These are phyloP conservation scores for Macrophomina phaseolina DNA, from an alignment of 2,329 filamentous ascomycete genomes.

Conservation along the genomic window DNA sequence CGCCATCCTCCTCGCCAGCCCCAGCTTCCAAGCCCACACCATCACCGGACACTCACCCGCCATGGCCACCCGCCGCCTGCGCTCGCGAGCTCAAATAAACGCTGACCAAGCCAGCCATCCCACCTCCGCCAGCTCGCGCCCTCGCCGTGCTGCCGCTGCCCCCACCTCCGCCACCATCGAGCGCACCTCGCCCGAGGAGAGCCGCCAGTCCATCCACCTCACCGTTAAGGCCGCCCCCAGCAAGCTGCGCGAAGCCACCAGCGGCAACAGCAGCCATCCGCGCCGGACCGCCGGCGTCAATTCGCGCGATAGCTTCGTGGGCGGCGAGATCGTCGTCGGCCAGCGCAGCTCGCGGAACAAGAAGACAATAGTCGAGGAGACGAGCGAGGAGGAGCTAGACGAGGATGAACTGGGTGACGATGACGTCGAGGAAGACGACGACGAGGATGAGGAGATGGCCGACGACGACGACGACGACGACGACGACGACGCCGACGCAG, in stretches of 20 bases:
- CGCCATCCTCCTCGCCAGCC: slow-evolving; percentile 12
- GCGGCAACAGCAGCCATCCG: slow-evolving; percentile 36
- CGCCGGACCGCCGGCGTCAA: slow-evolving; percentile 38
- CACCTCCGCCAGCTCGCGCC: slow-evolving; percentile 44
- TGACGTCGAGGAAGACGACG: slow-evolving; percentile 45
- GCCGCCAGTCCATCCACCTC: slow-evolving; percentile 53
- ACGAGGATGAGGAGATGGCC: slow-evolving; percentile 45
- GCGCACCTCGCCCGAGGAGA: slow-evolving; percentile 46
- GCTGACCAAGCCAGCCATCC: slow-evolving; percentile 40
- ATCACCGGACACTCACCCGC: slow-evolving; percentile 8
- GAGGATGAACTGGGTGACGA: slow-evolving; percentile 47
- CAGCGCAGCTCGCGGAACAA: slow-evolving; percentile 47
- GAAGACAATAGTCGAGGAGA: slow-evolving; percentile 47
- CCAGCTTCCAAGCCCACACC: slow-evolving; percentile 9
- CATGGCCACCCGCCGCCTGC: slow-evolving; percentile 44
- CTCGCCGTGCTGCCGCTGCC: slow-evolving; percentile 42
- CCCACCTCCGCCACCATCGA: slow-evolving; percentile 41
- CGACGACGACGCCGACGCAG: slow-evolving; percentile 30
- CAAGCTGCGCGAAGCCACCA: slow-evolving; percentile 56
- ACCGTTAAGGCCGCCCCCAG: slow-evolving; percentile 57
- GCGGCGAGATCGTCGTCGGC: slow-evolving; percentile 40
- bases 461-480: slow-evolving; percentile 36
- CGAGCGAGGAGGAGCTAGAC: slow-evolving; percentile 49
- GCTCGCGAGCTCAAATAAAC: slow-evolving; percentile 39
- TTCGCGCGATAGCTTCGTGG: slow-evolving; percentile 34